Conservation (phyloP, 768 basidiomycete species). For the Leccinum barrowsii region DNA sequence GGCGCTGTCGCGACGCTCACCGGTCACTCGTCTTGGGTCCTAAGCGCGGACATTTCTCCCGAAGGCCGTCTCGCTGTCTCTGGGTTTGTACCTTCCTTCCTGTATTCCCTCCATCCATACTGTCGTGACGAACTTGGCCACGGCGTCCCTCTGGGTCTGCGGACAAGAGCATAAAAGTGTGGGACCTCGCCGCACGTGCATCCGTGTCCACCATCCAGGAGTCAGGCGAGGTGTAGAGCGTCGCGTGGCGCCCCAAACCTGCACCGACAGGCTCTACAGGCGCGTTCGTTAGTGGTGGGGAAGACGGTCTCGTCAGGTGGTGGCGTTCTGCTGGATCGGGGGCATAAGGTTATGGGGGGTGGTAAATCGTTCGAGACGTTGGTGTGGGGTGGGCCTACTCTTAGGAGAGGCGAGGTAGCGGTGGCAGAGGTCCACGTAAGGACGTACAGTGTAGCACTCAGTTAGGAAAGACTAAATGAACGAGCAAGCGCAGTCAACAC, state of each 20-base stretch:
- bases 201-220: conserved; percentile 78
- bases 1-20: conserved; percentile 82
- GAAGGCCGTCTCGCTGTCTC: conserved; percentile 78
- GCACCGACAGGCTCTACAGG: conserved; percentile 53
- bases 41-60: conserved; percentile 77
- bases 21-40: conserved; percentile 90
- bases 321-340: conserved; percentile 68
- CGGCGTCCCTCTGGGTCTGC: conserved; percentile 52
- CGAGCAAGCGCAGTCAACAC: too few species aligned
- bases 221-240: conserved; percentile 79
- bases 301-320: conserved; percentile 73
- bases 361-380: too few species aligned
- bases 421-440: too few species aligned
- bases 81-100: conserved; percentile 50
- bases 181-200: conserved; percentile 75
- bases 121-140: neutral
- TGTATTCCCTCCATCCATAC: neutral
- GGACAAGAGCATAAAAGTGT: conserved; percentile 82
- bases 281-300: conserved; percentile 67
- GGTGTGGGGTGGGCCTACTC: too few species aligned
- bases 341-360: conserved; percentile 1
- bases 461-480: too few species aligned
- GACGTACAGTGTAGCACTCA: too few species aligned
- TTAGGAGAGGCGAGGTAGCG: too few species aligned
- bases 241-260: conserved; percentile 72